These are phyloP conservation scores for Kurtzmaniella natalensis DNA, from an alignment of 1,139 yeast genomes.

Conservation along the genomic window DNA sequence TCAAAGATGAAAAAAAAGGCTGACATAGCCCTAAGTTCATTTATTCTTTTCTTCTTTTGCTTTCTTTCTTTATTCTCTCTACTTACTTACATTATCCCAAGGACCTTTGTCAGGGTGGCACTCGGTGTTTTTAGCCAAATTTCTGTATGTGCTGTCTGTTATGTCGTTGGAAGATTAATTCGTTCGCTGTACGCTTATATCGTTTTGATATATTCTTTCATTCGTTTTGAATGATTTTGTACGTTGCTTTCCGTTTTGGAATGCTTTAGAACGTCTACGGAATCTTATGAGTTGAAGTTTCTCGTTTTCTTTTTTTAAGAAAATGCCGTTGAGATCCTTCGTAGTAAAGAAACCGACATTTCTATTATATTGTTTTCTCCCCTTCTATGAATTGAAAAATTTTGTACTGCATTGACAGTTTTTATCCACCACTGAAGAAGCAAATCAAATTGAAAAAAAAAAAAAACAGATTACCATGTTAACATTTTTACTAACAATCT, in stretches of 20 bases:
- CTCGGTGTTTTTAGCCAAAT: slow-evolving; percentile 17
- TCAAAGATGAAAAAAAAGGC: no score
- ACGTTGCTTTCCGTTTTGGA: slow-evolving; percentile 42
- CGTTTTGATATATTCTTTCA: slow-evolving; percentile 15
- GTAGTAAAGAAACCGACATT: slow-evolving; percentile 74
- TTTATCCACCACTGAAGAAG: no score
- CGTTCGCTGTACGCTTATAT: slow-evolving; percentile 46
- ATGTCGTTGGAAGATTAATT: slow-evolving; percentile 89
- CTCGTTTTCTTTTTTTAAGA: no score
- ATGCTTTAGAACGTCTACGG: slow-evolving; percentile 30
- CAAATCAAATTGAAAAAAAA: no score
- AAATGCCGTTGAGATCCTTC: slow-evolving; percentile 40
- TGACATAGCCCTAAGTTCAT: no score
- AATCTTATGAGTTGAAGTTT: slow-evolving; percentile 66
- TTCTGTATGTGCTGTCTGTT: slow-evolving; percentile 73
- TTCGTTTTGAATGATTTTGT: slow-evolving; percentile 43
- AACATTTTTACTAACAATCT: slow-evolving; percentile 48
- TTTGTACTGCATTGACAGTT: no score
- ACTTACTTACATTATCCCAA: slow-evolving; percentile 33
- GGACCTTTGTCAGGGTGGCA: slow-evolving; percentile 73
- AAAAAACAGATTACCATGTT: no score
- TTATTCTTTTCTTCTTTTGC: no score
- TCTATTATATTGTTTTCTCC: slow-evolving; percentile 6
- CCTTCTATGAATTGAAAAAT: slow-evolving; percentile 6
- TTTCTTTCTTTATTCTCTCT: slow-evolving; percentile 7